Percentiles rank a stretch among this genome's conserved stretches.
These are phyloP conservation scores for Aristolochia fimbriata DNA, from an alignment of 164 flowering plant genomes.

Conservation along the genomic window DNA sequence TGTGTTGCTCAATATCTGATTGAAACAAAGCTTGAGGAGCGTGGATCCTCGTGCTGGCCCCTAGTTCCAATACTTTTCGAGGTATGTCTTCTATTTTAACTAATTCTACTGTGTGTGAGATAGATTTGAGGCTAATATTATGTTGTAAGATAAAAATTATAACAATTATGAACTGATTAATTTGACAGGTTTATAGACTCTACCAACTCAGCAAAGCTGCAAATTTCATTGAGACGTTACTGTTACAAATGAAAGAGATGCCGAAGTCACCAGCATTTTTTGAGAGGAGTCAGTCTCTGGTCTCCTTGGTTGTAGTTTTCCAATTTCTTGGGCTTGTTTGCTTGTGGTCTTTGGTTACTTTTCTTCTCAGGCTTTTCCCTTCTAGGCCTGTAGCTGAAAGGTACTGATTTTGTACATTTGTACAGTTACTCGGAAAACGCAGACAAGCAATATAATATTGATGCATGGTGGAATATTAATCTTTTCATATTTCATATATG, in stretches of 20 bases:
- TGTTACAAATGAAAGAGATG: constrained; percentile 41
- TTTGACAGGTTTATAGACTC: constrained; percentile 62
- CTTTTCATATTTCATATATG: too few species aligned
- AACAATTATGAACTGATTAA: background rate
- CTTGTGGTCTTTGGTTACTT: constrained; percentile 81
- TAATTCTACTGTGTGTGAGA: background rate
- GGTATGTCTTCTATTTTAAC: constrained; percentile 23
- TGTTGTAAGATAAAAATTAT: too few species aligned
- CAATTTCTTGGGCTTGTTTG: constrained; percentile 64
- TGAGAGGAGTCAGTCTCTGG: constrained; percentile 44
- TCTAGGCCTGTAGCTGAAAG: constrained; percentile 85
- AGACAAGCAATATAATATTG: background rate
- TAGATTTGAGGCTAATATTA: background rate
- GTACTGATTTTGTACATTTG: constrained; percentile 21
- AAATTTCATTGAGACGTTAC: constrained; percentile 46
- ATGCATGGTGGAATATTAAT: too few species aligned
- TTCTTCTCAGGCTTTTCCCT: constrained; percentile 86
- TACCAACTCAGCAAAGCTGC: constrained; percentile 71
- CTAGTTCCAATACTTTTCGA: constrained; percentile 81
- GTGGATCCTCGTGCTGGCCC: constrained; percentile 78
- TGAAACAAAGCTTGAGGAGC: constrained; percentile 40
- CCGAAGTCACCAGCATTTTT: constrained; percentile 28
- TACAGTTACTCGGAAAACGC: background rate
- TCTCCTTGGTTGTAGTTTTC: constrained; percentile 48
- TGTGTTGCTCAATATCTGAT: constrained; percentile 56